Conservation (phyloP, 2,329 filamentous ascomycete genomes). For the Juglanconis oblonga region DNA sequence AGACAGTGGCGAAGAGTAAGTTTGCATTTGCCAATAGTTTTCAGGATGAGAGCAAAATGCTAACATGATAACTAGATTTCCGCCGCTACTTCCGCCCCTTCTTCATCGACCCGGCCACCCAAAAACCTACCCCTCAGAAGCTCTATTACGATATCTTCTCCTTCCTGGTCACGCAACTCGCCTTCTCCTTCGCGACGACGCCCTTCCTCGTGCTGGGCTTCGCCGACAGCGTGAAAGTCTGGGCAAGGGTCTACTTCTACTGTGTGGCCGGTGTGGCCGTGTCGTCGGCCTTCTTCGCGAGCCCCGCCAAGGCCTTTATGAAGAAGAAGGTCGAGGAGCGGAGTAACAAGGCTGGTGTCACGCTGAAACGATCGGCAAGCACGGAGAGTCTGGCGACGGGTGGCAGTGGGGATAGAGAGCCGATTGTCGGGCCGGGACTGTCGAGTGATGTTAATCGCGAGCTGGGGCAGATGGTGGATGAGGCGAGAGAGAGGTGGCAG, state of each 20-base stretch:
- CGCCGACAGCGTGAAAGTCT: conserved; percentile 67
- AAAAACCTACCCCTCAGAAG: conserved; percentile 67
- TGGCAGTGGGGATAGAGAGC: conserved; percentile 42
- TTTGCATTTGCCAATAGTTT: conserved; percentile 20
- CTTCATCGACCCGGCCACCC: conserved; percentile 78
- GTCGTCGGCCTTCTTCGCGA: conserved; percentile 74
- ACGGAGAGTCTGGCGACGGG: conserved; percentile 49
- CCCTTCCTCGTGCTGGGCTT: conserved; percentile 85
- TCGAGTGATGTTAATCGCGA: conserved; percentile 73
- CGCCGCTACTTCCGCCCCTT: conserved; percentile 88
- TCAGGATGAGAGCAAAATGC: conserved; percentile 20
- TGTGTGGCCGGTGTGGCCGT: conserved; percentile 63
- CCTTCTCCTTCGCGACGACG: conserved; percentile 76
- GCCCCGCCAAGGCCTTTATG: conserved; percentile 66
- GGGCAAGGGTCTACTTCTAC: conserved; percentile 89
- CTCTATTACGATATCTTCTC: conserved; percentile 81
- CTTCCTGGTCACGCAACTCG: conserved; percentile 73
- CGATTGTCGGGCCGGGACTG: conserved; percentile 77
- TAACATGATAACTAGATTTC: conserved; percentile 58
- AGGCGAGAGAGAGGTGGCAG: conserved; percentile 72
- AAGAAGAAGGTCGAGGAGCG: conserved; percentile 58
- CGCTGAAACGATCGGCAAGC: conserved; percentile 36
- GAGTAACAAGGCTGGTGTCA: conserved; percentile 42
- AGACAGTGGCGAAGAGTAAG: conserved; percentile 92
- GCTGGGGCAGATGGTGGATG: conserved; percentile 72